A percentile compares a stretch with the other conserved stretches of the same genome.
Conservation (phyloP, 352 stramenopile genomes). For the Pythium insidiosum region DNA sequence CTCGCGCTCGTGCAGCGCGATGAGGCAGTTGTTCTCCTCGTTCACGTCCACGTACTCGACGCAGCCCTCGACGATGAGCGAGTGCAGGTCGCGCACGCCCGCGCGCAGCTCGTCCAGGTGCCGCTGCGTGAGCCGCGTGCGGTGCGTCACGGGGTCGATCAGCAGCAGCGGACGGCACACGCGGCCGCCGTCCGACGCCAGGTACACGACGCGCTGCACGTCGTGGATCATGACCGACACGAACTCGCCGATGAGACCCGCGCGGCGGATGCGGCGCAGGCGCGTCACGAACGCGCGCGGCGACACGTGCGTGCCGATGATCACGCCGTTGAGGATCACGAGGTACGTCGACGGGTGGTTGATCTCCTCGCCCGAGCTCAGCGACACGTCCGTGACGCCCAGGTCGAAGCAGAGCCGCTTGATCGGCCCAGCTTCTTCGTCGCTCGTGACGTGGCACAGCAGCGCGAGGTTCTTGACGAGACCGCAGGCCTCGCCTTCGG, state of each 20-base stretch:
- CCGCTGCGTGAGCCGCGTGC: conserved; percentile 90
- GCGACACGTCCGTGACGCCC: conserved; percentile 93
- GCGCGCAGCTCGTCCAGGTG: conserved; percentile 91
- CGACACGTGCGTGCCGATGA: conserved; percentile 94
- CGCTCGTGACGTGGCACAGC: conserved; percentile 94
- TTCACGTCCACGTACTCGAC: conserved; percentile 99
- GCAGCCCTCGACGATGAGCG: conserved; percentile 90
- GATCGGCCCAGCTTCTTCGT: conserved; percentile 91
- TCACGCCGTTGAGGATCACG: conserved; percentile 98
- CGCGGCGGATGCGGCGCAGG: conserved; percentile 74
- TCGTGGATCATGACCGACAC: conserved; percentile 98
- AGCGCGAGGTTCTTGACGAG: conserved; percentile 99
- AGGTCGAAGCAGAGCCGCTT: conserved; percentile 95
- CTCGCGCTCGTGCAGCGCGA: conserved; percentile 92
- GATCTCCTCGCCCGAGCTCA: conserved; percentile 95
- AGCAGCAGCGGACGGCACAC: conserved; percentile 97
- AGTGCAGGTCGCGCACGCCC: conserved; percentile 67
- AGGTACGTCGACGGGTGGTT: conserved; percentile 93
- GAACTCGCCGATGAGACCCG: conserved; percentile 92
- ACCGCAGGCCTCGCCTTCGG: conserved; percentile 98
- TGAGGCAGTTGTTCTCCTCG: conserved; percentile 99
- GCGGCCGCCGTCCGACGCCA: conserved; percentile 97
- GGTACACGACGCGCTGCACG: conserved; percentile 96
- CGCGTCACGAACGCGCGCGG: conserved; percentile 88
- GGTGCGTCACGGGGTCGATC: conserved; percentile 84